Percentiles rank a stretch among this genome's conserved stretches.
These are phyloP conservation scores for Fagopyrum esculentum DNA, from an alignment of 148 eudicot genomes.

Conservation along the genomic window DNA sequence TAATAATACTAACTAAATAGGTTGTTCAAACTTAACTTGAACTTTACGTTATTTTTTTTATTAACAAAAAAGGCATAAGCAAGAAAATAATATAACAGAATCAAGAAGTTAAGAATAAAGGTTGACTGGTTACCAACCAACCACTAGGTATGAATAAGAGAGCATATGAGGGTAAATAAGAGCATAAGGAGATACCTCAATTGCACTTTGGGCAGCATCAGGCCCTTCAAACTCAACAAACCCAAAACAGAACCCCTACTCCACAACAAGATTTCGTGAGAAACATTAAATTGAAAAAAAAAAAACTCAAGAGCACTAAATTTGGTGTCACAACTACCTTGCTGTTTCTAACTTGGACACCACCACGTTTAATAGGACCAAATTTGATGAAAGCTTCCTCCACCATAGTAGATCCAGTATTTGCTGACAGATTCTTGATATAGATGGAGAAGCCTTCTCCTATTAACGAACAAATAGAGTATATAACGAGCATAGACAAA, in stretches of 20 bases:
- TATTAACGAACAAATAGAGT: slow-evolving; percentile 12
- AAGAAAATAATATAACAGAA: neutral
- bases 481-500: neutral
- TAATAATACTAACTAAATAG: neutral
- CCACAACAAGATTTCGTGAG: slow-evolving; percentile 1
- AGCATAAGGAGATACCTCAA: slow-evolving; percentile 48
- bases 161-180: neutral
- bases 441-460: slow-evolving; percentile 74
- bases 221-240: slow-evolving; percentile 90
- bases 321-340: slow-evolving; percentile 33
- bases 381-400: slow-evolving; percentile 68
- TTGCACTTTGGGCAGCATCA: slow-evolving; percentile 57
- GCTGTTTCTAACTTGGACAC: slow-evolving; percentile 73
- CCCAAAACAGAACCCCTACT: slow-evolving; percentile 65
- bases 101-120: neutral
- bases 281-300: neutral
- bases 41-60: neutral
- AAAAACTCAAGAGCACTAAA: neutral
- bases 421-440: slow-evolving; percentile 56
- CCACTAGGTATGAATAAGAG: neutral
- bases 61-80: neutral
- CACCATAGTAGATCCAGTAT: slow-evolving; percentile 33
- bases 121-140: neutral
- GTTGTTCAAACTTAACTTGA: neutral
- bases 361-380: slow-evolving; percentile 61